These are phyloP conservation scores for Heracleum sosnowskyi DNA, from an alignment of 129 eudicot species.

Conservation along the genomic window DNA sequence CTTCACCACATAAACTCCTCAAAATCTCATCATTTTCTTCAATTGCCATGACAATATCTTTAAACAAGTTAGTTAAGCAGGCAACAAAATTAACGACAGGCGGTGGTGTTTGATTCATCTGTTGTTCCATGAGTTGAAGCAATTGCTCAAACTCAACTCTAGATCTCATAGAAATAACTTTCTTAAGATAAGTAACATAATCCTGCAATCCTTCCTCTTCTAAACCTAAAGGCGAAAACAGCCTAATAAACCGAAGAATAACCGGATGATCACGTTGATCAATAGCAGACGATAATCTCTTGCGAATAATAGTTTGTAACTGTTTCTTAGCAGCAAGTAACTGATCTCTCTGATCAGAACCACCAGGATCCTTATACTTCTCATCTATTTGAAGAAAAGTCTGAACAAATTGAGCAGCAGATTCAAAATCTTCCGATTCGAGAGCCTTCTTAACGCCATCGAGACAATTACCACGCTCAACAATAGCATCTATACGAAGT, in stretches of 20 bases:
- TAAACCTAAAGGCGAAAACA: slow-evolving; percentile 53
- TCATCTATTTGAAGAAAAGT: slow-evolving; percentile 55
- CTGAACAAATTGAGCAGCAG: slow-evolving; percentile 45
- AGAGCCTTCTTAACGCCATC: slow-evolving; percentile 60
- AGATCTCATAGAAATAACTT: slow-evolving; percentile 65
- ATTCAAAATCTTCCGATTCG: slow-evolving; percentile 51
- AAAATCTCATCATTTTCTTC: slow-evolving; percentile 70
- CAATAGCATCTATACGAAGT: slow-evolving; percentile 59
- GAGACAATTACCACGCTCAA: slow-evolving; percentile 50
- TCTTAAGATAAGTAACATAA: slow-evolving; percentile 60
- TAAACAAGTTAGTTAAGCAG: slow-evolving; percentile 77
- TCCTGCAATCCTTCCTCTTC: slow-evolving; percentile 88
- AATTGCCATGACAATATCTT: slow-evolving; percentile 71
- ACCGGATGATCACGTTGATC: slow-evolving; percentile 53
- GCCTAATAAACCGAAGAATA: slow-evolving; percentile 52
- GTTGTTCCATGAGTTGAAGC: slow-evolving; percentile 50
- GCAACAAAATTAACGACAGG: slow-evolving; percentile 48
- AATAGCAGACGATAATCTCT: slow-evolving; percentile 37
- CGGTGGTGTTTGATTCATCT: slow-evolving; percentile 8
- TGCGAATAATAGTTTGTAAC: slow-evolving; percentile 42
- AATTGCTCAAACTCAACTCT: slow-evolving; percentile 59
- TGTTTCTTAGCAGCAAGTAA: slow-evolving; percentile 53
- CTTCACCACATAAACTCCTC: slow-evolving; percentile 77
- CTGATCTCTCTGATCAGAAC: slow-evolving; percentile 56
- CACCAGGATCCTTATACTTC: slow-evolving; percentile 46